Evolutionary conservation across 768 basidiomycete genomes (phyloP).

Genomic region (Macrolepiota dolichaula): DNA sequence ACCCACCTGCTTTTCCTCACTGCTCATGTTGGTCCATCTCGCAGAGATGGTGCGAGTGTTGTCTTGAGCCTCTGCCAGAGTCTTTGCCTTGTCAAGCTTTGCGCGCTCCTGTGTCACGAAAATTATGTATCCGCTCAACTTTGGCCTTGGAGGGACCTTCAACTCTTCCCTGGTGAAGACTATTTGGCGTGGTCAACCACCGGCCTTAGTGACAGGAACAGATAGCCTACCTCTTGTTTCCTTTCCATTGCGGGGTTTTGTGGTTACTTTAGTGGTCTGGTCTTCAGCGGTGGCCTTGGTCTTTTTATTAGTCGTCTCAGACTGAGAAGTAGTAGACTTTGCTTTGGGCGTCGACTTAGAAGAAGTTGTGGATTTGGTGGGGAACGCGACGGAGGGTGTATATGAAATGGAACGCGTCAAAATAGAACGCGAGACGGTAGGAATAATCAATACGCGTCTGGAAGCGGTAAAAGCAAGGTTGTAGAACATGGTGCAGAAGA

Average conservation of each 20-base stretch:
- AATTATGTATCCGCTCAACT: not conserved
- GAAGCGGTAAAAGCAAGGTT: not conserved
- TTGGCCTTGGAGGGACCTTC: not conserved
- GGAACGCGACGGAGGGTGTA: not conserved
- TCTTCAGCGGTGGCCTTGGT: not conserved
- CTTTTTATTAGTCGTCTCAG: not conserved
- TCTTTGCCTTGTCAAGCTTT: not conserved
- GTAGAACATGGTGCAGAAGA: not conserved
- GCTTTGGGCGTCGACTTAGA: not conserved
- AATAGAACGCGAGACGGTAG: not conserved
- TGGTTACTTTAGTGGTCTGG: no score
- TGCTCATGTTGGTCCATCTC: conserved; percentile 1
- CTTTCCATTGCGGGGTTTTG: not conserved
- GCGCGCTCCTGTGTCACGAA: not conserved
- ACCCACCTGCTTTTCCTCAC: conserved; percentile 9
- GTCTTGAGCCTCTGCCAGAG: not conserved
- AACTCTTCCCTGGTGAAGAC: not conserved
- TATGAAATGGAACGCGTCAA: conserved; percentile 4
- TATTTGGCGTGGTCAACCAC: not conserved
- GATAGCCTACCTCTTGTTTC: not conserved
- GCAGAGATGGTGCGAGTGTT: not conserved
- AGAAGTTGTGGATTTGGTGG: not conserved
- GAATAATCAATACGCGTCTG: not conserved
- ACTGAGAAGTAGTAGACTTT: not conserved
- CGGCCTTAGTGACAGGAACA: not conserved